Evolutionary conservation across 139 green algal genomes (phyloP).

Genomic region (Chlorella sp.): DNA sequence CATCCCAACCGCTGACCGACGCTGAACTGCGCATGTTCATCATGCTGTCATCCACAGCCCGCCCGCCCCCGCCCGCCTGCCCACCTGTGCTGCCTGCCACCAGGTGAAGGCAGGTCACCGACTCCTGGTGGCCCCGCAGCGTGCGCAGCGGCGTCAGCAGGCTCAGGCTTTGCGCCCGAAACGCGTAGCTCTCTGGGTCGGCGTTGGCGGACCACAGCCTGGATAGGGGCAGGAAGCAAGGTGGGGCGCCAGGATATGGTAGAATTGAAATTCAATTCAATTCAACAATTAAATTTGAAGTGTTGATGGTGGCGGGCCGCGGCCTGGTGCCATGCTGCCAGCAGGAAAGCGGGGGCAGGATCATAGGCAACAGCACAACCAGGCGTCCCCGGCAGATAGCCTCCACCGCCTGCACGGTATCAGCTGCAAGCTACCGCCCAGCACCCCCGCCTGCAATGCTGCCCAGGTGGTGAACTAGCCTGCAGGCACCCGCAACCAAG

Average conservation of each 20-base stretch:
- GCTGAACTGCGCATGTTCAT: not conserved
- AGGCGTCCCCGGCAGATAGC: too few species aligned
- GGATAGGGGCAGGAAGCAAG: not conserved
- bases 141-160: slow-evolving; percentile 39
- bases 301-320: too few species aligned
- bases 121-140: slow-evolving; percentile 33
- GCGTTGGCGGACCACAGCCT: not conserved
- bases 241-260: not conserved
- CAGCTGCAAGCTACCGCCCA: too few species aligned
- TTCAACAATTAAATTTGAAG: too few species aligned
- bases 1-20: not conserved
- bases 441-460: too few species aligned
- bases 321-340: too few species aligned
- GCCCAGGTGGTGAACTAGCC: too few species aligned
- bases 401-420: not conserved
- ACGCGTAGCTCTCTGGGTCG: slow-evolving; percentile 5
- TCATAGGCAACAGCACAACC: too few species aligned
- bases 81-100: slow-evolving; percentile 22
- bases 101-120: slow-evolving; percentile 34
- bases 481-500: too few species aligned
- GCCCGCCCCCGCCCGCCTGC: not conserved
- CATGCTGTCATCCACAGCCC: not conserved
- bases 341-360: too few species aligned
- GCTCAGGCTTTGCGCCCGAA: not conserved
- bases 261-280: too few species aligned